Percentiles rank a stretch among this genome's conserved stretches.
Conservation (phyloP, 805 yeast genomes). For the Grigorovia yakushimaensis region DNA sequence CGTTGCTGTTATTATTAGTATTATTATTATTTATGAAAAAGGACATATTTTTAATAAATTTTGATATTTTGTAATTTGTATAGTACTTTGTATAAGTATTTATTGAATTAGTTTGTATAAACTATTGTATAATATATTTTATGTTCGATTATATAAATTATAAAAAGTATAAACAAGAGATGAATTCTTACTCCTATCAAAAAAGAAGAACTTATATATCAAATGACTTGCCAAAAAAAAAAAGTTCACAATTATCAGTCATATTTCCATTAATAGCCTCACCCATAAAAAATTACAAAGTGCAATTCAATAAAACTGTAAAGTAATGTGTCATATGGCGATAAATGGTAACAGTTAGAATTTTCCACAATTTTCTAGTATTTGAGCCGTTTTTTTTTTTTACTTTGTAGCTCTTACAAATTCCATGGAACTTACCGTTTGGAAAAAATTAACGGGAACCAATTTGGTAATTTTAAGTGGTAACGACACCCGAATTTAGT, state of each 20-base stretch:
- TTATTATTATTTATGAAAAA: not conserved
- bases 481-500: not conserved
- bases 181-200: not conserved
- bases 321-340: not conserved
- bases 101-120: not conserved
- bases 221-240: not conserved
- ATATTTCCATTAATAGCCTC: not conserved
- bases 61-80: not conserved
- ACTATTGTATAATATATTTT: not conserved
- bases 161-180: not conserved
- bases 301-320: not conserved
- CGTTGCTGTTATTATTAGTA: not conserved
- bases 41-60: not conserved
- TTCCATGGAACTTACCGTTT: not conserved
- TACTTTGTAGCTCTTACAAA: not conserved
- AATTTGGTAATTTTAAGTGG: not conserved
- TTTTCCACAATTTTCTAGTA: not conserved
- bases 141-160: not conserved
- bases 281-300: not conserved
- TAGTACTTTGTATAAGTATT: not conserved
- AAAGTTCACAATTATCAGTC: not conserved
- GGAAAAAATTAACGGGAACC: not conserved
- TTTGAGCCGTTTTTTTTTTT: not conserved
- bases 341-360: not conserved
- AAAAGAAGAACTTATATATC: not conserved